phyloP scores from a whole-genome alignment of 371 early-diverging fungal species.

The Actinomucor elegans region DNA sequence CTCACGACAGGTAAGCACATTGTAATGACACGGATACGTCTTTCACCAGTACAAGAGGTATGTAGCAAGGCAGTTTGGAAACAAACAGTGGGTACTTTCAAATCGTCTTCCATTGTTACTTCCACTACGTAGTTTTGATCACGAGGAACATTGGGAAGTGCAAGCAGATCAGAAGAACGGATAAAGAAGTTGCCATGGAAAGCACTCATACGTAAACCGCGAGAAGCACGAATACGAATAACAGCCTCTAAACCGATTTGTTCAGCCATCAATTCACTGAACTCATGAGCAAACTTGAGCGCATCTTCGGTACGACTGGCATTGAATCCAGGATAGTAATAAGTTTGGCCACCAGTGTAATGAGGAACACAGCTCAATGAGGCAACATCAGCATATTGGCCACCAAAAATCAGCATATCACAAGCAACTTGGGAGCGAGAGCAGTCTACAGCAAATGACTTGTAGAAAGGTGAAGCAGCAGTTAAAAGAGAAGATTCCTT shows the following conservation, averaged over 20 bases:
- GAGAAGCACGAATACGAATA: conserved; percentile 91
- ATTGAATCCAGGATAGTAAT: conserved; percentile 95
- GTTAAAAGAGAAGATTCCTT: conserved; percentile 85
- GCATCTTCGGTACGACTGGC: conserved; percentile 86
- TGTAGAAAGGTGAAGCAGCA: conserved; percentile 88
- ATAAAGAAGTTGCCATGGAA: conserved; percentile 97
- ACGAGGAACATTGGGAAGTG: conserved; percentile 93
- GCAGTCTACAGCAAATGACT: conserved; percentile 91
- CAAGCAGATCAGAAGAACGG: conserved; percentile 92
- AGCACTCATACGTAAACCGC: conserved; percentile 82
- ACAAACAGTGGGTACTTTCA: conserved; percentile 79
- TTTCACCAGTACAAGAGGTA: conserved; percentile 81
- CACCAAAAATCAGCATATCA: conserved; percentile 92
- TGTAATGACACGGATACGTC: conserved; percentile 96
- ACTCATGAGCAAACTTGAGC: conserved; percentile 86
- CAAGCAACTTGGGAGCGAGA: conserved; percentile 90
- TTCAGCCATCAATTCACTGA: conserved; percentile 80
- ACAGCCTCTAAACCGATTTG: conserved; percentile 95
- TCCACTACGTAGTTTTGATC: conserved; percentile 95
- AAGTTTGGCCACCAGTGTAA: conserved; percentile 94
- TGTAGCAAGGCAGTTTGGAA: conserved; percentile 98
- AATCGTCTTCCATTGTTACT: conserved; percentile 81
- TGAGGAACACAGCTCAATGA: conserved; percentile 83
- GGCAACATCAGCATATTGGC: conserved; percentile 90
- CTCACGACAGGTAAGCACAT: conserved; percentile 87